Evolutionary conservation across 352 stramenopile species (phyloP).

Genomic region (Globisporangium perplexum): DNA sequence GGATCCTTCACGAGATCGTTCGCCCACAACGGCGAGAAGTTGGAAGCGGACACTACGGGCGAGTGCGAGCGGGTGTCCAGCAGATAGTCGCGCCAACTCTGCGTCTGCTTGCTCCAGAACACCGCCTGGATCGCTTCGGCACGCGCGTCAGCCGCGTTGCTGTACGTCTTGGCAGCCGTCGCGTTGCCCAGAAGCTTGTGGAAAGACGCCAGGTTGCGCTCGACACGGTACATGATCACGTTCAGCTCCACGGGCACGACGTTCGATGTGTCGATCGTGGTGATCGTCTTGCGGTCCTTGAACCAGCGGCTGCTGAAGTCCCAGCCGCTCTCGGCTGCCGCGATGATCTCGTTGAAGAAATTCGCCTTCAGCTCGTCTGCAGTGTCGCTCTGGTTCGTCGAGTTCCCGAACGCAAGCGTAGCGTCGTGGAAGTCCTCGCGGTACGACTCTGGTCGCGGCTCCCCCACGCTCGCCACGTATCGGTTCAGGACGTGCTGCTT

Average conservation of each 20-base stretch:
- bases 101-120: slow-evolving; percentile 51
- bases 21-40: slow-evolving; percentile 78
- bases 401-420: slow-evolving; percentile 45
- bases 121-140: slow-evolving; percentile 55
- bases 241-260: slow-evolving; percentile 87
- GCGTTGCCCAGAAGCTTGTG: slow-evolving; percentile 30
- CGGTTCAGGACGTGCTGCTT: slow-evolving; percentile 57
- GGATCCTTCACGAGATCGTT: slow-evolving; percentile 44
- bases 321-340: slow-evolving; percentile 86
- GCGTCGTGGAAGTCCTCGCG: slow-evolving; percentile 70
- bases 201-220: slow-evolving; percentile 70
- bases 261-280: slow-evolving; percentile 56
- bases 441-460: slow-evolving; percentile 85
- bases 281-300: slow-evolving; percentile 46
- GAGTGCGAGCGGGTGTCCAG: slow-evolving; percentile 44
- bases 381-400: slow-evolving; percentile 6
- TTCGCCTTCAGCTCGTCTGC: slow-evolving; percentile 26
- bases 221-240: slow-evolving; percentile 71
- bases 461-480: slow-evolving; percentile 65
- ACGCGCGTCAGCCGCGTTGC: slow-evolving; percentile 24
- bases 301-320: slow-evolving; percentile 89
- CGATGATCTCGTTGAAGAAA: slow-evolving; percentile 83
- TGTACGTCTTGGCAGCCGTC: too few species aligned
- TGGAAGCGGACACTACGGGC: slow-evolving; percentile 41
- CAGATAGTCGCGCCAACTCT: slow-evolving; percentile 74